Conservation (phyloP, 495 filamentous ascomycete species). For the Aspergillus indologenus region DNA sequence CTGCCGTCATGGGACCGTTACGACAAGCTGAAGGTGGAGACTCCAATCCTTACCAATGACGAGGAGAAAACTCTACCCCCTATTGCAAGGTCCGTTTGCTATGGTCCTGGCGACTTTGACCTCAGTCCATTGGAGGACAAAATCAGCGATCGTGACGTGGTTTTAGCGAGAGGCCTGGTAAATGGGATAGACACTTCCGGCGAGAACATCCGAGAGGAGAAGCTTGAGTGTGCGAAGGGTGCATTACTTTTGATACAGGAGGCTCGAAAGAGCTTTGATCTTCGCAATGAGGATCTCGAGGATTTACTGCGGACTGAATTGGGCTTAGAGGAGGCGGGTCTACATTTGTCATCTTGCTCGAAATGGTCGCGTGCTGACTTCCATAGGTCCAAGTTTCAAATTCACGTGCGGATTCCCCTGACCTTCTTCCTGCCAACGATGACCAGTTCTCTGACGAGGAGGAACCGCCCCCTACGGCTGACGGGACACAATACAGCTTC, state of each 20-base stretch:
- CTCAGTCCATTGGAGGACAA: constrained; percentile 36
- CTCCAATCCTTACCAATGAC: constrained; percentile 49
- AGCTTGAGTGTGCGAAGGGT: constrained; percentile 21
- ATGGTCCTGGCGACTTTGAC: background rate
- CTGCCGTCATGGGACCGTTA: constrained; percentile 29
- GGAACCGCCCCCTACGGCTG: no score
- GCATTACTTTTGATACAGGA: constrained; percentile 19
- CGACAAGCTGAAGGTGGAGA: constrained; percentile 45
- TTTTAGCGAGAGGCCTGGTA: constrained; percentile 35
- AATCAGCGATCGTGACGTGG: background rate
- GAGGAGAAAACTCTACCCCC: constrained; percentile 41
- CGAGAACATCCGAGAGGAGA: constrained; percentile 21
- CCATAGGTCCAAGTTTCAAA: background rate
- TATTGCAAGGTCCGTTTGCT: background rate
- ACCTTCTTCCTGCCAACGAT: background rate
- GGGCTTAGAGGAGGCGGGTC: background rate
- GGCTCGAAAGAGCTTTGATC: background rate
- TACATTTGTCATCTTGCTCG: background rate
- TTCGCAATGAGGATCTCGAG: constrained; percentile 7
- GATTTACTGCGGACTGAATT: background rate
- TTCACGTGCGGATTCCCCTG: background rate
- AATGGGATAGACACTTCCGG: constrained; percentile 23
- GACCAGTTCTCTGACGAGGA: background rate
- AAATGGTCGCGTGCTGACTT: background rate
- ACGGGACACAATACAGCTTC: background rate